Evolutionary conservation across 495 filamentous ascomycete genomes (phyloP), one percentile per base, ranked within the genome.

Genomic region (Podospora didyma): DNA sequence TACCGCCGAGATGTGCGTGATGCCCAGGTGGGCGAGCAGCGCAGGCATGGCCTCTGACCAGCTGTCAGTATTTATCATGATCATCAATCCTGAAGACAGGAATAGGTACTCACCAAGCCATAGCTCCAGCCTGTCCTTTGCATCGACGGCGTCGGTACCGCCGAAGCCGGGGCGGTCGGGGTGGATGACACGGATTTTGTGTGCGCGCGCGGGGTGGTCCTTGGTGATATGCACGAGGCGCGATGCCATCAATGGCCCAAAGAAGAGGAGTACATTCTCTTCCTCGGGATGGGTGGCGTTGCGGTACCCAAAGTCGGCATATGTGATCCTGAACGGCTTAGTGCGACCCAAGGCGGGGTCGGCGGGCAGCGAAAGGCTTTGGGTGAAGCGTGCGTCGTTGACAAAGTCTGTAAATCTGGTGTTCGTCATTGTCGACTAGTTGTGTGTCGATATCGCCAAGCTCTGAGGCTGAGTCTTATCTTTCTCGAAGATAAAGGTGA

Each of bases 1-100:
- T 2, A 81, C 52, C n/a, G n/a, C n/a, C 9, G 63, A 66, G 16
- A 82, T 70, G 23, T 52, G 34, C 0, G 3, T 9, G n/a, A 61
- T 61, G 1, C 20, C 28, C n/a, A 61, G 53, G 44, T 56, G 42
- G 2, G 49, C 21, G 22, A 61, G 58, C 2, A 61, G 49, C 2
- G 53, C 39, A 4, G 58, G 46, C 23, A 56, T 49, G 11, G 39
- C 51, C 19, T 54, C 57, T 59, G 28, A 5, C n/a, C n/a, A n/a
- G n/a, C n/a, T n/a, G n/a, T n/a, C n/a, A n/a, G n/a, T n/a, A n/a
- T n/a, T n/a, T n/a, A n/a, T n/a, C n/a, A n/a, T n/a, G n/a, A n/a
- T n/a, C n/a, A n/a, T n/a, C n/a, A n/a, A n/a, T n/a, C n/a, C n/a
- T n/a, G n/a, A n/a, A n/a, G n/a, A n/a, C n/a, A n/a, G n/a, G n/a